Evolutionary conservation across 345 rosid genomes (phyloP).

Genomic region (Aethionema arabicum): DNA sequence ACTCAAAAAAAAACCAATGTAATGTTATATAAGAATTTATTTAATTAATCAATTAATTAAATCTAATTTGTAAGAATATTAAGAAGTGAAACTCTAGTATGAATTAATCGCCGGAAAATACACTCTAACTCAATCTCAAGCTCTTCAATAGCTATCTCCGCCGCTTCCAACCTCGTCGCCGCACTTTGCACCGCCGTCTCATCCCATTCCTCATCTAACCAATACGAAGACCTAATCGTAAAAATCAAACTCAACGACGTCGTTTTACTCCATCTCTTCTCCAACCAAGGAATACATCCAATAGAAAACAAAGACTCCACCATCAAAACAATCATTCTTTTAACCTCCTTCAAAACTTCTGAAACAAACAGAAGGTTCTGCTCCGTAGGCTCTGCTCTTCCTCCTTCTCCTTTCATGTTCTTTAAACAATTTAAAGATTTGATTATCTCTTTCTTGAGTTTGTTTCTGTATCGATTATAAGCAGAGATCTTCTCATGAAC

Average conservation of each 20-base stretch:
- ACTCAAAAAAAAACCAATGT: not conserved
- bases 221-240: conserved; percentile 33
- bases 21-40: not conserved
- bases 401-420: conserved; percentile 41
- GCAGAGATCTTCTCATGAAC: conserved; percentile 48
- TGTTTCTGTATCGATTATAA: conserved; percentile 52
- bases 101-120: conserved; percentile 69
- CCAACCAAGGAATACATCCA: conserved; percentile 67
- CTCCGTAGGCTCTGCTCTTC: conserved; percentile 20
- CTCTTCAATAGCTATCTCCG: conserved; percentile 64
- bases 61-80: conserved; percentile 59
- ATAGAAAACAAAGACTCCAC: conserved; percentile 67
- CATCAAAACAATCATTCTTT: conserved; percentile 44
- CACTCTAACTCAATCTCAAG: conserved; percentile 66
- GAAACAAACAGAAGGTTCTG: conserved; percentile 43
- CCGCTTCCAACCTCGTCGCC: conserved; percentile 64
- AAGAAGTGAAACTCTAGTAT: conserved; percentile 76
- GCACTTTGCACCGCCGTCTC: conserved; percentile 59
- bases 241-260: conserved; percentile 44
- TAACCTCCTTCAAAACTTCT: conserved; percentile 64
- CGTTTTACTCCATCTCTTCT: conserved; percentile 46
- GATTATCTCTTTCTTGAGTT: conserved; percentile 64
- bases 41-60: not conserved
- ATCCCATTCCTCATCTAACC: conserved; percentile 45
- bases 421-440: conserved; percentile 57